Evolutionary conservation across 2,329 filamentous ascomycete species (phyloP).

Genomic region (Lasiodiplodia gonubiensis): DNA sequence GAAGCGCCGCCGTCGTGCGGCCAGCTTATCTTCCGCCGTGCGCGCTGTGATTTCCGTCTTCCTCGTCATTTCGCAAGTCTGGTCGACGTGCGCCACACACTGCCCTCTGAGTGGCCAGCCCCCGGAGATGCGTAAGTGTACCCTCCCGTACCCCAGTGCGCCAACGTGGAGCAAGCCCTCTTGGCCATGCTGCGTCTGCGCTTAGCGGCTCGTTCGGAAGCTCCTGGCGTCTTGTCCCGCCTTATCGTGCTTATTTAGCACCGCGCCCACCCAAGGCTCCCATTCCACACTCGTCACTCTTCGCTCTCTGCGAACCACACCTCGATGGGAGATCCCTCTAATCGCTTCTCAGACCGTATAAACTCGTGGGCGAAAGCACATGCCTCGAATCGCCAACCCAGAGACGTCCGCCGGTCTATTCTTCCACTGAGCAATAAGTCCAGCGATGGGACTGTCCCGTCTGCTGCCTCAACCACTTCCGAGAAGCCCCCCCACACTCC

Average conservation of each 20-base stretch:
- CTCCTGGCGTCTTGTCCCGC: constrained; percentile 18
- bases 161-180: constrained; percentile 27
- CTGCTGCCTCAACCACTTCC: constrained; percentile 32
- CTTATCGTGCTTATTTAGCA: constrained; percentile 26
- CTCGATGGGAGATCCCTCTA: constrained; percentile 62
- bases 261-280: constrained; percentile 1
- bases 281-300: constrained; percentile 23
- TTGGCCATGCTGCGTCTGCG: constrained; percentile 16
- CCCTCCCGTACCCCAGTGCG: constrained; percentile 12
- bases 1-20: neutral
- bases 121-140: constrained; percentile 25
- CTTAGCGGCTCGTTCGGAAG: constrained; percentile 17
- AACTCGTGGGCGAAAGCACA: constrained; percentile 56
- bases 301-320: constrained; percentile 33
- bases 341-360: constrained; percentile 59
- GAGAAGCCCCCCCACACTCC: constrained; percentile 10
- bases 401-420: constrained; percentile 31
- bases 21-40: neutral
- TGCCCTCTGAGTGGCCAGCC: constrained; percentile 26
- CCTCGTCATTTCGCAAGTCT: neutral
- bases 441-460: constrained; percentile 39
- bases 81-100: constrained; percentile 21
- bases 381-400: constrained; percentile 47
- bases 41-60: neutral
- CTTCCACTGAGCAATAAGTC: constrained; percentile 37